Evolutionary conservation across 1,139 yeast species (phyloP), one percentile per base, ranked within the genome.

Genomic region (Pichia sp.): DNA sequence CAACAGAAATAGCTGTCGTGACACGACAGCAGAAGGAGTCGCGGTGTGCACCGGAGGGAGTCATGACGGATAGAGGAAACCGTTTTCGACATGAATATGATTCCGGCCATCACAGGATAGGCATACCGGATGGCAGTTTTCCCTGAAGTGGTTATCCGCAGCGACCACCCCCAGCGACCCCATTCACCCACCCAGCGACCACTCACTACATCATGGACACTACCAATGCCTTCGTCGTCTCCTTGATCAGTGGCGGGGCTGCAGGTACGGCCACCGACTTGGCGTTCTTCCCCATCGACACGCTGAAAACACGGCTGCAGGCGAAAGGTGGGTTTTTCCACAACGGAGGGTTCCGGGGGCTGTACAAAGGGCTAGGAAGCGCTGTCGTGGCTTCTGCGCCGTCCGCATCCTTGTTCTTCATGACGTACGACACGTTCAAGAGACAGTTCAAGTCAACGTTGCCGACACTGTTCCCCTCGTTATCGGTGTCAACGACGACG

Each of bases 351-450:
- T 93, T 93, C 81, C 75, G 72, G 52, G 98, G 98, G 0, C 85
- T 95, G 15, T 93, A 93, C 65, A 78, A 86, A 60, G 99, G 99
- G 1, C 75, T 93, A 8, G 98, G 98, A 1, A 87, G 96, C 47
- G 95, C 96, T 26, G 87, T 93, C 30, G 85, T 92, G 26, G 99
- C 98, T 0, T 87, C 95, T 53, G 99, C 99, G 0, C 99, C 99
- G 0, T 79, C 87, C 52, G 98, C 98, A 0, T 80, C 97, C 8
- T 73, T 93, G 45, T 93, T 93, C 67, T 93, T 93, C 69, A 79
- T 90, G 55, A 87, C 97, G 4, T 93, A 93, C 67, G 99, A 93
- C 67, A 75, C 85, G 5, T 74, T 85, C 71, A 93, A 93, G 64
- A 69, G 71, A 8, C 67, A 70, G 47, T 74, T 90, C 45, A 75